Percentiles rank a stretch among this genome's conserved stretches.
Evolutionary conservation across 768 basidiomycete genomes (phyloP).

Genomic region (Kockovaella imperatae): DNA sequence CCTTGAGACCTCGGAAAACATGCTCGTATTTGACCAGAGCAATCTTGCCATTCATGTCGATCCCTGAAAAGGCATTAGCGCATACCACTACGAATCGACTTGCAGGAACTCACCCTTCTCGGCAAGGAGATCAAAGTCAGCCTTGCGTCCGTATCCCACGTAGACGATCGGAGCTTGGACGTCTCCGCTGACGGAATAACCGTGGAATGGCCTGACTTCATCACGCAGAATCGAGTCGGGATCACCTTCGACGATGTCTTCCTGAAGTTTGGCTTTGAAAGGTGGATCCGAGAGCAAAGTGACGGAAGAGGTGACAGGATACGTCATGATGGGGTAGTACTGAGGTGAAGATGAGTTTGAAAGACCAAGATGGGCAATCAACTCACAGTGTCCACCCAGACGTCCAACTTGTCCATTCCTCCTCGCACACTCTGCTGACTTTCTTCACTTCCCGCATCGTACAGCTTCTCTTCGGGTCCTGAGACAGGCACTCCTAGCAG

Average conservation of each 20-base stretch:
- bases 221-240: slow-evolving; percentile 62
- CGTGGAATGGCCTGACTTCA: slow-evolving; percentile 76
- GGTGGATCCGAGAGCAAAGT: slow-evolving; percentile 54
- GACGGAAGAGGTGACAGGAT: slow-evolving; percentile 60
- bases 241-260: slow-evolving; percentile 67
- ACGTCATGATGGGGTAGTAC: slow-evolving; percentile 84
- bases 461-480: slow-evolving; percentile 32
- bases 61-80: slow-evolving; percentile 49
- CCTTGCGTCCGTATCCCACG: slow-evolving; percentile 69
- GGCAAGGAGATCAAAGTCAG: slow-evolving; percentile 63
- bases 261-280: slow-evolving; percentile 68
- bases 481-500: slow-evolving; percentile 32
- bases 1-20: slow-evolving; percentile 79
- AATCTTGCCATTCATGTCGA: slow-evolving; percentile 68
- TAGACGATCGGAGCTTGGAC: slow-evolving; percentile 55
- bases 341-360: slow-evolving; percentile 1
- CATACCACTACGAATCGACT: not conserved
- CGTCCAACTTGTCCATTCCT: slow-evolving; percentile 27
- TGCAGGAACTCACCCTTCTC: slow-evolving; percentile 47
- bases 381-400: slow-evolving; percentile 44
- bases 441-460: slow-evolving; percentile 34
- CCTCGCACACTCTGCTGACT: slow-evolving; percentile 23
- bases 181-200: slow-evolving; percentile 67
- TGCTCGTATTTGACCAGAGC: slow-evolving; percentile 65
- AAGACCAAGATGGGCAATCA: not conserved